Base-by-base conservation (phyloP, 257 asterid species). In the Capsicum baccatum region DNA sequence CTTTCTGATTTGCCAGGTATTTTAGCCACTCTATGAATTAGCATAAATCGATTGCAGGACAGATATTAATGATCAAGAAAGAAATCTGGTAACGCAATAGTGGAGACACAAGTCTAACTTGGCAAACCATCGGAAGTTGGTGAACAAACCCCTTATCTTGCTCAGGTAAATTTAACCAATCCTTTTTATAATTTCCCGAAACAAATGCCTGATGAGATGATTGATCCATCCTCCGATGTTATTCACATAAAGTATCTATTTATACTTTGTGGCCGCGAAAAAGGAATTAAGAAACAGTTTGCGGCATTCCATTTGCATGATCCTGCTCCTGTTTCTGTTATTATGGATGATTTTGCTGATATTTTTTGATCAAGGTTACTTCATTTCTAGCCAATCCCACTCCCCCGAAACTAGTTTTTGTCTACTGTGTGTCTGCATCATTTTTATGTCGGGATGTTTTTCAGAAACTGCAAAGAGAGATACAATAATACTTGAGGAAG, bases 221-320 rank as follows among this genome's bases (percentile, higher is more conserved):
- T 60, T 80, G 96, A 93, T 91, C 92, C 95, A n/a, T 92, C 95
- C 79, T 93, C 96, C 71, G 91, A 92, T 19, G 59, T 88, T 69
- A 91, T 93, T 81, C 93, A 91, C 62, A 83, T 96, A 83, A 96
- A 94, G 90, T 44, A 71, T 12, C 89, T 44, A 71, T 15, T 8
- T 10, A 2, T 79, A 42, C 21, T 63, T 39, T 39, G 44, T 3
- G 44, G 44, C 44, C 0, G 92, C 86, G 95, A 91, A 48, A 94
- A 93, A 84, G 98, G 92, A 86, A 90, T 97, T 89, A 94, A 90
- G 91, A 92, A 90, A 21, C 95, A 91, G 62, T 94, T 94, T 87
- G 97, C 99, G 86, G 98, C 98, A 81, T 91, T 97, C 89, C 99
- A 97, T 90, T 68, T 94, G 92, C 92, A 89, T 62, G 56, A 52